phyloP scores from a whole-genome alignment of 2,329 filamentous ascomycete genomes.

The Hypoxylon sp. region DNA sequence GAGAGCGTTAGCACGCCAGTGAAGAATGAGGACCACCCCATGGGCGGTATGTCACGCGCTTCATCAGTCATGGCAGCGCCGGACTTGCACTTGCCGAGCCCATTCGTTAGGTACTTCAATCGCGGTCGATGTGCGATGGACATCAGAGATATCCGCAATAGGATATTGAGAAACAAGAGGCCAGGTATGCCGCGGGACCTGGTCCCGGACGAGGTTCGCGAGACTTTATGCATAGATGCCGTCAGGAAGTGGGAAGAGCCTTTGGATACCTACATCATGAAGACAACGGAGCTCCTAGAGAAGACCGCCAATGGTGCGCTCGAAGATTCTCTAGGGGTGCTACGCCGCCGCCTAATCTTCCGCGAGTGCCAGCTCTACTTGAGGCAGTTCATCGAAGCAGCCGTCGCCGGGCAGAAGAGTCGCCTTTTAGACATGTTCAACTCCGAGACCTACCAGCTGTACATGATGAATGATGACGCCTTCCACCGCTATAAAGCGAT shows the following conservation, averaged over 20 bases:
- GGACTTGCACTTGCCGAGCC: conserved; percentile 34
- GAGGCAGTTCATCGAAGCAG: conserved; percentile 58
- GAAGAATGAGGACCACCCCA: conserved; percentile 55
- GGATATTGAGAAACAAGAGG: conserved; percentile 66
- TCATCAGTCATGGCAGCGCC: conserved; percentile 40
- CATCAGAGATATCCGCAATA: conserved; percentile 64
- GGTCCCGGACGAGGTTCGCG: conserved; percentile 70
- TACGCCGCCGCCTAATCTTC: conserved; percentile 65
- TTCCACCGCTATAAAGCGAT: conserved; percentile 60
- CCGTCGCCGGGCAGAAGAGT: conserved; percentile 53
- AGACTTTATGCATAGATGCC: conserved; percentile 67
- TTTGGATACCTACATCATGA: conserved; percentile 61
- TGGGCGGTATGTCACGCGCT: conserved; percentile 47
- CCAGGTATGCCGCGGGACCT: conserved; percentile 68
- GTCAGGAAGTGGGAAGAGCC: conserved; percentile 70
- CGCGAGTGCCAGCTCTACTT: conserved; percentile 60
- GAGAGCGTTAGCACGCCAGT: conserved; percentile 47
- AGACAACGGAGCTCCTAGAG: conserved; percentile 63
- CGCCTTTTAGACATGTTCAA: conserved; percentile 61
- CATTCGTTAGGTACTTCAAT: conserved; percentile 56
- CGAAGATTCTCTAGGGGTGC: conserved; percentile 58
- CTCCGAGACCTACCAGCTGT: conserved; percentile 67
- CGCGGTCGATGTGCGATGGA: conserved; percentile 59
- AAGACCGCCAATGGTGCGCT: conserved; percentile 62
- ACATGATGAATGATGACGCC: conserved; percentile 67